Percentiles rank a stretch among this genome's conserved stretches.
phyloP scores from a whole-genome alignment of 176 grass and related monocot species.

The Carex scoparia region DNA sequence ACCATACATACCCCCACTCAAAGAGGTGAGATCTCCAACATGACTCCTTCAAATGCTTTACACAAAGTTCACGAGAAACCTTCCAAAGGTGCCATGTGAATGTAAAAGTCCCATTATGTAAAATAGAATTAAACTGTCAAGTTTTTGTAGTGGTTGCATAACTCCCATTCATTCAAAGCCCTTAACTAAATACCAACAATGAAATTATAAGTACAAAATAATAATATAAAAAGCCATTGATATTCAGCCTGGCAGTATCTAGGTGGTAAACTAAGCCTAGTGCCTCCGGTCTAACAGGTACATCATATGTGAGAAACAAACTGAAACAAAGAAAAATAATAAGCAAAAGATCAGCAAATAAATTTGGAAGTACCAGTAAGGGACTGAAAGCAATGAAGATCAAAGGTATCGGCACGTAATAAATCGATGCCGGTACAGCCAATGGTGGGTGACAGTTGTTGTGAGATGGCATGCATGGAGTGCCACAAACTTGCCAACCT shows the following conservation, averaged over 20 bases:
- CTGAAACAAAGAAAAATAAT: neutral
- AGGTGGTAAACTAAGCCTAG: neutral
- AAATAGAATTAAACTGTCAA: neutral
- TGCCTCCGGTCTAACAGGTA: neutral
- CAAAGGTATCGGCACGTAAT: conserved; percentile 79
- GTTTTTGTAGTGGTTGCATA: neutral
- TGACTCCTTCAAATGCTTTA: neutral
- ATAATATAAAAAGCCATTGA: neutral
- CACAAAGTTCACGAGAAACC: neutral
- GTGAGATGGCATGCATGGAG: conserved; percentile 95
- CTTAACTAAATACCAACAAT: neutral
- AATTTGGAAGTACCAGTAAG: conserved; percentile 57
- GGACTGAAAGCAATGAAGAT: conserved; percentile 92
- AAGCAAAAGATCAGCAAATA: neutral
- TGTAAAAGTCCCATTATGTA: neutral
- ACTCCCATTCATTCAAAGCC: neutral
- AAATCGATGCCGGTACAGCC: conserved; percentile 85
- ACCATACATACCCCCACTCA: neutral
- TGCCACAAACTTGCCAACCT: conserved; percentile 94
- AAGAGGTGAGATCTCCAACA: neutral
- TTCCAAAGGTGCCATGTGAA: neutral
- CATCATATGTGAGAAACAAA: neutral
- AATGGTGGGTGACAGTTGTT: conserved; percentile 69
- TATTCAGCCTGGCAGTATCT: neutral
- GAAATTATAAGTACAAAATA: neutral